Evolutionary conservation across 2,329 filamentous ascomycete genomes (phyloP).

Genomic region (Metarhizium humberi): DNA sequence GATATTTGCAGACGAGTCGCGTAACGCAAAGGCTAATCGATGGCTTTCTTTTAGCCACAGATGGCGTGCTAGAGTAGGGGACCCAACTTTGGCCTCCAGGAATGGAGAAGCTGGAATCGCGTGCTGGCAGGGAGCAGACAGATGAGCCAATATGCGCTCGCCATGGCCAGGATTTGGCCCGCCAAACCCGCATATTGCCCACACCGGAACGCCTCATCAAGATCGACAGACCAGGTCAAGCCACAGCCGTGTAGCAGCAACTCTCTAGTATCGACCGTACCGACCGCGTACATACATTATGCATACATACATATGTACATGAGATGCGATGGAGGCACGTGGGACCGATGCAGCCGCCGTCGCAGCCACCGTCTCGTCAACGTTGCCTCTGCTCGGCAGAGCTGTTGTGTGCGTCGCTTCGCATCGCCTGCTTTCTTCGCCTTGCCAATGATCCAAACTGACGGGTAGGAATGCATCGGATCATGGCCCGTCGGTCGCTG

Average conservation of each 20-base stretch:
- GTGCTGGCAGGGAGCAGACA: slow-evolving; percentile 2
- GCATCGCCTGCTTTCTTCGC: too few relatives aligned
- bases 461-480: background rate
- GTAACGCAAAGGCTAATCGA: background rate
- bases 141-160: background rate
- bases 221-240: background rate
- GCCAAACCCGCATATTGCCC: background rate
- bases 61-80: slow-evolving; percentile 15
- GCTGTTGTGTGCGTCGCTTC: too few relatives aligned
- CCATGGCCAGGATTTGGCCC: background rate
- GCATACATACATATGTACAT: background rate
- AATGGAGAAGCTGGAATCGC: slow-evolving; percentile 5
- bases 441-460: background rate
- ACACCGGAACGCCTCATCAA: background rate
- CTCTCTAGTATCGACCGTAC: background rate
- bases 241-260: background rate
- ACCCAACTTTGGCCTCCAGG: background rate
- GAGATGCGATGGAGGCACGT: background rate
- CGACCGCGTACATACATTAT: too few relatives aligned
- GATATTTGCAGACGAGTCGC: too few relatives aligned
- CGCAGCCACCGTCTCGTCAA: background rate
- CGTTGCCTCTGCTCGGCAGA: too few relatives aligned
- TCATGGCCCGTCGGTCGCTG: slow-evolving; percentile 2
- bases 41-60: slow-evolving; percentile 3
- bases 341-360: background rate